Base-by-base conservation (phyloP, 805 yeast species). In the Ogataea ramenticola region DNA sequence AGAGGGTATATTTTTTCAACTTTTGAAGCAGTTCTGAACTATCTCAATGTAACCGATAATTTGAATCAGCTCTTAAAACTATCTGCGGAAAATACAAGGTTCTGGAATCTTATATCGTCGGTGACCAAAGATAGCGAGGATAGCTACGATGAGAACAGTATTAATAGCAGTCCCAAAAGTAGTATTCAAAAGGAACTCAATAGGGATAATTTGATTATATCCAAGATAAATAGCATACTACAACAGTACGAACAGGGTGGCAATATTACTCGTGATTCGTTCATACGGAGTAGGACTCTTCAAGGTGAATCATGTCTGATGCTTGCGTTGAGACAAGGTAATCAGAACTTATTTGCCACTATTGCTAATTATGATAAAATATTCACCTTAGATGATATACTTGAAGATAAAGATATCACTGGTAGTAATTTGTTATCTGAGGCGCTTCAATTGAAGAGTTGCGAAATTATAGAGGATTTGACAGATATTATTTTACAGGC, bases 1-100 rank as follows among this genome's bases (percentile, higher is more conserved):
- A 60, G 75, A 27, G 95, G 86, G 11, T 91, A 91, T 58, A 81
- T 89, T 1, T 51, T 88, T 14, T 82, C 96, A 38, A 87, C 96
- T 6, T 67, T 89, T 37, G 96, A 89, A 53, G 96, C 89, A 0
- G 95, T 86, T 0, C 55, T 87, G 9, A 77, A 66, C 44, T 91
- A 83, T 54, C 66, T 88, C n/a, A 63, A 63, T 30, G 62, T 71
- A 32, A 43, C 48, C 6, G 59, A 57, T 11, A 72, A 71, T 39
- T 39, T 64, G 9, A 62, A 62, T 1, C 56, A 60, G 3, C 60
- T 83, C 40, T 54, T 63, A 3, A 46, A 52, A 1, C 56, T 66
- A 11, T 77, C 90, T 0, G 56, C 56, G 2, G 55, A 54, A 1
- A 87, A 86, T 58, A 58, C 59, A 36, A 56, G 57, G n/a, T 64